Conservation (phyloP, 116 monocot species). For the Posidonia oceanica region DNA sequence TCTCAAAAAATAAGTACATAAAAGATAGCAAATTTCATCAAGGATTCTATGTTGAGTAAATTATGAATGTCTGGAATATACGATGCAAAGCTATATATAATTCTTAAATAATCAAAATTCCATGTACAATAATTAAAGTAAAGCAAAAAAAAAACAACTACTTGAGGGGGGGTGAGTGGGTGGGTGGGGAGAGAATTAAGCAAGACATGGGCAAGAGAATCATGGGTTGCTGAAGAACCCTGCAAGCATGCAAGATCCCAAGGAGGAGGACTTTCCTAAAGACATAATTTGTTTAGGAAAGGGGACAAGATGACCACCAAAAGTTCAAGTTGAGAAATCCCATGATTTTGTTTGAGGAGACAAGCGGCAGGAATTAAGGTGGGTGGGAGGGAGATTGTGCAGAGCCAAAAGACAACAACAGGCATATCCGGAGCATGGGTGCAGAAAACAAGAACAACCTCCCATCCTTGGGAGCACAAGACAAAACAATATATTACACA, state of each 20-base stretch:
- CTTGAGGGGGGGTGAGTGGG: no score
- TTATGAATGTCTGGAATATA: no score
- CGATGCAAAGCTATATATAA: no score
- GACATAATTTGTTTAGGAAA: constrained; percentile 1
- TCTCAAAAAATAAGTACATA: no score
- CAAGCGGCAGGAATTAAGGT: constrained; percentile 68
- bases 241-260: constrained; percentile 13
- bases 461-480: constrained; percentile 32
- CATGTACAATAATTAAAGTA: no score
- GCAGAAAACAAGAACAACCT: constrained; percentile 61
- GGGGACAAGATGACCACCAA: constrained; percentile 34
- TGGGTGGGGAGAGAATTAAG: no score
- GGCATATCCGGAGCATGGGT: constrained; percentile 45
- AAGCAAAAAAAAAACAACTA: no score
- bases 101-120: no score
- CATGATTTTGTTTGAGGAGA: constrained; percentile 79
- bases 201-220: neutral
- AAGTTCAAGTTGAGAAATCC: constrained; percentile 41
- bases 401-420: constrained; percentile 33
- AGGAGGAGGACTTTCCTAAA: constrained; percentile 6
- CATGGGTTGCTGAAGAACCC: constrained; percentile 9
- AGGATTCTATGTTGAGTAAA: no score
- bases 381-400: constrained; percentile 15
- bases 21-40: no score
- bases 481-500: constrained; percentile 15